Evolutionary conservation across 805 yeast species (phyloP).

Genomic region (Metschnikowia sp.): DNA sequence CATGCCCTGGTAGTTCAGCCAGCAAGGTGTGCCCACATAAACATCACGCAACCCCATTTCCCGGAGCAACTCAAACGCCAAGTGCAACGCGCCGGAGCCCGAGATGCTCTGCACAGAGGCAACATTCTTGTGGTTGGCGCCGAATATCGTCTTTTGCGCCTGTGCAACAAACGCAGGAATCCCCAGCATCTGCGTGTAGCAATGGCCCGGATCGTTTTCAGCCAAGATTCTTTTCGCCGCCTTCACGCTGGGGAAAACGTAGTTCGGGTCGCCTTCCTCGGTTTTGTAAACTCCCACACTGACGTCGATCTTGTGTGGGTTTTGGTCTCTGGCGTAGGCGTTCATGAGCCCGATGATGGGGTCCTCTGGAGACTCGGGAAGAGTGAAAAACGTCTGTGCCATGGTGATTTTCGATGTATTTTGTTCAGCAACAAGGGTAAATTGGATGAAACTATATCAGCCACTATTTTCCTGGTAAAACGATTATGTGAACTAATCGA

Average conservation of each 20-base stretch:
- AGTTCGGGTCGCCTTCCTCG: conserved; percentile 31
- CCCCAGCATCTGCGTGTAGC: conserved; percentile 42
- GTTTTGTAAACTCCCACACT: conserved; percentile 46
- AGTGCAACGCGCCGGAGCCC: conserved; percentile 42
- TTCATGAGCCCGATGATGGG: conserved; percentile 18
- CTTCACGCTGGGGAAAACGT: conserved; percentile 36
- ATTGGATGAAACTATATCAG: background rate
- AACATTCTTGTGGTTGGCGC: conserved; percentile 26
- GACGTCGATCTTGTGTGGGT: conserved; percentile 37
- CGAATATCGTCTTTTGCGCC: conserved; percentile 37
- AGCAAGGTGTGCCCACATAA: conserved; percentile 37
- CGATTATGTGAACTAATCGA: too few relatives aligned
- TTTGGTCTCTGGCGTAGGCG: conserved; percentile 21
- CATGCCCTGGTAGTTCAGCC: conserved; percentile 40
- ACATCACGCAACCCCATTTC: conserved; percentile 18
- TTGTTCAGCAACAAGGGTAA: background rate
- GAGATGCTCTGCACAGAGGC: conserved; percentile 39
- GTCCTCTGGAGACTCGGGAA: conserved; percentile 13
- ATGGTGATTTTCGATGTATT: background rate
- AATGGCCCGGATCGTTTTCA: conserved; percentile 40
- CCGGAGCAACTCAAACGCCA: conserved; percentile 30
- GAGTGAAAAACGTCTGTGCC: conserved; percentile 7
- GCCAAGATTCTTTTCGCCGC: conserved; percentile 33
- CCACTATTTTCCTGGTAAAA: background rate
- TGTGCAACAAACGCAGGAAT: conserved; percentile 33